These are phyloP conservation scores for Penicillium coprophilum DNA, from an alignment of 495 filamentous ascomycete genomes.

Conservation along the genomic window DNA sequence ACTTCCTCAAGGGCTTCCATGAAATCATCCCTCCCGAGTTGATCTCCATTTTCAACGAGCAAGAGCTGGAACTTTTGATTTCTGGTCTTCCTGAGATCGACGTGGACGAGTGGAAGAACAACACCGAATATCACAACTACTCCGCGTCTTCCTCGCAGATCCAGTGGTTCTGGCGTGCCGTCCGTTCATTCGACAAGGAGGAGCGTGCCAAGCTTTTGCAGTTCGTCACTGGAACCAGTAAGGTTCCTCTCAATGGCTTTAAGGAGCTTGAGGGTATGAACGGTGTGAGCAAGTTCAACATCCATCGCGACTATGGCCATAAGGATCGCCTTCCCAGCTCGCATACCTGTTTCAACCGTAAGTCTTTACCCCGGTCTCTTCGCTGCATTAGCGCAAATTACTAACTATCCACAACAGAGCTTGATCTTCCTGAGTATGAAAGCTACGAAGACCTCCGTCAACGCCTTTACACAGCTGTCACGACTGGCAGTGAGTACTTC, in stretches of 20 bases:
- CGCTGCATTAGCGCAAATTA: constrained; percentile 4
- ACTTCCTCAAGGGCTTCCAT: constrained; percentile 96
- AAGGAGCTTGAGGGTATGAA: constrained; percentile 99
- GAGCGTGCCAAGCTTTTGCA: constrained; percentile 96
- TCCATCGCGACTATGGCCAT: constrained; percentile 96
- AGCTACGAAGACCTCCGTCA: constrained; percentile 88
- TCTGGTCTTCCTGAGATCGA: constrained; percentile 97
- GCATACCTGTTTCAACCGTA: constrained; percentile 99
- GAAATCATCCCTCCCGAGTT: constrained; percentile 95
- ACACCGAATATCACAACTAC: constrained; percentile 98
- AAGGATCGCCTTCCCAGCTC: constrained; percentile 95
- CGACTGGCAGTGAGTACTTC: constrained; percentile 94
- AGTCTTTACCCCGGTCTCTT: constrained; percentile 43
- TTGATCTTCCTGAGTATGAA: constrained; percentile 98
- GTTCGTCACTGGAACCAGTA: constrained; percentile 97
- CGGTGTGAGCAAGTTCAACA: constrained; percentile 96
- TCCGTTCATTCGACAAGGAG: constrained; percentile 98
- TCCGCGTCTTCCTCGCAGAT: constrained; percentile 91
- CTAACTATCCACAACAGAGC: constrained; percentile 63
- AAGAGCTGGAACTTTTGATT: constrained; percentile 94
- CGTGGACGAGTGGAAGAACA: constrained; percentile 98
- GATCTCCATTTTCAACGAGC: constrained; percentile 97
- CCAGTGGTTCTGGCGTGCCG: constrained; percentile 99
- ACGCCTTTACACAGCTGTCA: constrained; percentile 90
- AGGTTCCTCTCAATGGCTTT: constrained; percentile 98